Evolutionary conservation across 805 yeast genomes (phyloP).

Genomic region (Candida parachauliodes): DNA sequence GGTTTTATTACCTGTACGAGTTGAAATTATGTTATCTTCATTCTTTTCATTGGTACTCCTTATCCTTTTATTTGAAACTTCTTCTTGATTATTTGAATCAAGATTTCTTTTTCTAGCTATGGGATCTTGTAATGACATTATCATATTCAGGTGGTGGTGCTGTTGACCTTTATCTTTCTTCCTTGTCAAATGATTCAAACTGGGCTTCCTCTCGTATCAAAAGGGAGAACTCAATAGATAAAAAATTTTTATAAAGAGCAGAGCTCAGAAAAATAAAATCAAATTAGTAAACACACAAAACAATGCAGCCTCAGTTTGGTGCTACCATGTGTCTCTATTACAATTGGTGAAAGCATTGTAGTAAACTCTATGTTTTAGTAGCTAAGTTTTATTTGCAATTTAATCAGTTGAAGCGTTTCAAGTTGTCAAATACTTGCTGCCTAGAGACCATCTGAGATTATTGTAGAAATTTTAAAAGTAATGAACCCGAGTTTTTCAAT

Average conservation of each 20-base stretch:
- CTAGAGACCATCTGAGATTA: too few species aligned
- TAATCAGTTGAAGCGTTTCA: too few species aligned
- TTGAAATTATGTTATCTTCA: slow-evolving; percentile 12
- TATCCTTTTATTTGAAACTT: slow-evolving; percentile 15
- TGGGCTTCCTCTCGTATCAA: too few species aligned
- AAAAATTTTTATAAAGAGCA: slow-evolving; percentile 2
- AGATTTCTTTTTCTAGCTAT: slow-evolving; percentile 11
- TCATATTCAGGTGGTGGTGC: slow-evolving; percentile 4
- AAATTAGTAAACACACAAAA: background rate
- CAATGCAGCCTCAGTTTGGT: slow-evolving; percentile 4
- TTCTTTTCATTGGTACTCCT: slow-evolving; percentile 12
- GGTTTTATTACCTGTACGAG: slow-evolving; percentile 9
- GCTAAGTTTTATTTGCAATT: too few species aligned
- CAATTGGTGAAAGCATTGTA: too few species aligned
- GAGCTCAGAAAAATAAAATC: background rate
- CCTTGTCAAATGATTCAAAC: too few species aligned
- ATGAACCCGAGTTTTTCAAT: too few species aligned
- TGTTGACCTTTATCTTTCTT: background rate
- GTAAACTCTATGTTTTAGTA: too few species aligned
- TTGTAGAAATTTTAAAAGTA: too few species aligned
- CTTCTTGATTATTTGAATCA: slow-evolving; percentile 1
- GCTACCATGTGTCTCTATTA: slow-evolving; percentile 1
- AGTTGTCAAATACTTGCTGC: too few species aligned
- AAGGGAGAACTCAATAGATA: too few species aligned
- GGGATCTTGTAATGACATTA: slow-evolving; percentile 14